phyloP scores from a whole-genome alignment of 2,329 filamentous ascomycete genomes.

The Hortaea werneckii region DNA sequence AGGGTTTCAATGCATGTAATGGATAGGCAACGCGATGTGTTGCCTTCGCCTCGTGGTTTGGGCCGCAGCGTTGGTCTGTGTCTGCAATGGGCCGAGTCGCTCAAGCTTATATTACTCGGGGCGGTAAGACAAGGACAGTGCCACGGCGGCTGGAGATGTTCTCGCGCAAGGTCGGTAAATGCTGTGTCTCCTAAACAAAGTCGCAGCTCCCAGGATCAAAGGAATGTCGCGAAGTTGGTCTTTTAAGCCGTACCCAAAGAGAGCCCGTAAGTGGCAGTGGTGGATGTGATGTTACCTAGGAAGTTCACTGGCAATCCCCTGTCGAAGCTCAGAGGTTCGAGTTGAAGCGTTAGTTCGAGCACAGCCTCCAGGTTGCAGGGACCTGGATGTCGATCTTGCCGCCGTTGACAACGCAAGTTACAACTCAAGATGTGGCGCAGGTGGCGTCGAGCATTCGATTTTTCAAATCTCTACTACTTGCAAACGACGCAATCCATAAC shows the following conservation, averaged over 20 bases:
- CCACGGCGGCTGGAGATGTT: background rate
- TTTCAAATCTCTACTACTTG: no score
- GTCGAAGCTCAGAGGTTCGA: background rate
- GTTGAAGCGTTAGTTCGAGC: background rate
- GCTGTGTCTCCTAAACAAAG: background rate
- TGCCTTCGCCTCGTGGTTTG: background rate
- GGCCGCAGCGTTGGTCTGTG: background rate
- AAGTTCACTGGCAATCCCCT: background rate
- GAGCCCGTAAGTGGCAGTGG: background rate
- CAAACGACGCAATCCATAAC: no score
- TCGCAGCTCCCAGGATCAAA: background rate
- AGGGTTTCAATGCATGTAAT: background rate
- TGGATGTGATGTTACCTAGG: background rate
- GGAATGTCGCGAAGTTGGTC: background rate
- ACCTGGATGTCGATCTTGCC: background rate
- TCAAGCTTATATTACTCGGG: background rate
- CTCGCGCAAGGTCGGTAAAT: background rate
- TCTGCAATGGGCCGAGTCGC: background rate
- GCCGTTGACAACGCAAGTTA: background rate
- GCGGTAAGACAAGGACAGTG: background rate
- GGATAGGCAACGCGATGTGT: background rate
- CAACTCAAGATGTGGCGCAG: background rate
- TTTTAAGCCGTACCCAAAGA: background rate
- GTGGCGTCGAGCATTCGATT: background rate
- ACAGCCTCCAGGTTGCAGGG: background rate